phyloP scores from a whole-genome alignment of 2,329 filamentous ascomycete species.

The Colletotrichum sp. region DNA sequence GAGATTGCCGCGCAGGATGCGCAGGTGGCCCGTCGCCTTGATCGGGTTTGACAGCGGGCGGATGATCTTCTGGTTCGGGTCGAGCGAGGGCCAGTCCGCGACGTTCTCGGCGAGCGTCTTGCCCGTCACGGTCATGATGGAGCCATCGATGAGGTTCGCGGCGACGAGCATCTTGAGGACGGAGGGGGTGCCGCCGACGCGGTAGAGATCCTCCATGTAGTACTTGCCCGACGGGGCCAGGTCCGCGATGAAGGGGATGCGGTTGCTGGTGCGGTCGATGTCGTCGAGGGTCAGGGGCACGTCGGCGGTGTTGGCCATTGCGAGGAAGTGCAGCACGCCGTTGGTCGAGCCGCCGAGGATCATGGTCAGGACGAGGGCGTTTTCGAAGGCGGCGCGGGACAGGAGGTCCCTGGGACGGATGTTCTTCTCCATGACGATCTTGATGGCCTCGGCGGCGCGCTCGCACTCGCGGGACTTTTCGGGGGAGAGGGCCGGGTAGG shows the following conservation, averaged over 20 bases:
- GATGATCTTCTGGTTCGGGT: slow-evolving; percentile 83
- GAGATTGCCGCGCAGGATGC: slow-evolving; percentile 86
- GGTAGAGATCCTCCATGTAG: slow-evolving; percentile 87
- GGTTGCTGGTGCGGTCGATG: slow-evolving; percentile 79
- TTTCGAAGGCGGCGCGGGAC: slow-evolving; percentile 83
- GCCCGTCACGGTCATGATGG: slow-evolving; percentile 82
- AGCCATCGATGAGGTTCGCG: slow-evolving; percentile 75
- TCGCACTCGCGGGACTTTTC: slow-evolving; percentile 88
- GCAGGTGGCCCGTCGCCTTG: slow-evolving; percentile 85
- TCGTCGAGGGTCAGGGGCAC: slow-evolving; percentile 81
- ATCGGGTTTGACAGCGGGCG: slow-evolving; percentile 74
- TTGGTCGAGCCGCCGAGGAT: slow-evolving; percentile 91
- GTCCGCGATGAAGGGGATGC: slow-evolving; percentile 86
- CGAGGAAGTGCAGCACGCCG: slow-evolving; percentile 85
- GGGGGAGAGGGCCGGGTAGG: slow-evolving; percentile 79
- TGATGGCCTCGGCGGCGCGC: slow-evolving; percentile 80
- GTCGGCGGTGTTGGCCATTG: slow-evolving; percentile 86
- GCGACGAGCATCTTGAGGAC: slow-evolving; percentile 87
- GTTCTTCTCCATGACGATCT: slow-evolving; percentile 79
- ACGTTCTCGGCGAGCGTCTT: slow-evolving; percentile 85
- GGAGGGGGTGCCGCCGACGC: slow-evolving; percentile 83
- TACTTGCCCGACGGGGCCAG: slow-evolving; percentile 84
- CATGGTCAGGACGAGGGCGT: slow-evolving; percentile 90
- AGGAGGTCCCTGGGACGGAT: slow-evolving; percentile 82
- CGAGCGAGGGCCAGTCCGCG: slow-evolving; percentile 75